phyloP scores from a whole-genome alignment of 495 filamentous ascomycete genomes.

The Hyaloscypha finlandica region DNA sequence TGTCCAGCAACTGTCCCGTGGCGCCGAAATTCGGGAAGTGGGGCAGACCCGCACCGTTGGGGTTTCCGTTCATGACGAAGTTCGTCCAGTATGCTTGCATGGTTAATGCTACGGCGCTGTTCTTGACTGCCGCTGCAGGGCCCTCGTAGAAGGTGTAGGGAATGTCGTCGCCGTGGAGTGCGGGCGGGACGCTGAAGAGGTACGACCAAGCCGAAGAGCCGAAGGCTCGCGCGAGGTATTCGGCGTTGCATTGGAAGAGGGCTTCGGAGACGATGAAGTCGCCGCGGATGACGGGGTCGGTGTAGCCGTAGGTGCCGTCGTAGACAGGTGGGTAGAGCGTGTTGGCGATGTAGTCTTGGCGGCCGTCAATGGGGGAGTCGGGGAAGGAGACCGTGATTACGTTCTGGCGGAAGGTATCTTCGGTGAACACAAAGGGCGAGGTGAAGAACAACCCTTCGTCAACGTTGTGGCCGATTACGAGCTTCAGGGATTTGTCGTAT shows the following conservation, averaged over 20 bases:
- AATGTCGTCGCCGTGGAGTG: conserved; percentile 53
- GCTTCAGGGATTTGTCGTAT: conserved; percentile 52
- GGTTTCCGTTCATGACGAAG: conserved; percentile 47
- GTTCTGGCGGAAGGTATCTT: conserved; percentile 41
- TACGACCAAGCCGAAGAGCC: conserved; percentile 51
- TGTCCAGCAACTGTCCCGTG: conserved; percentile 17
- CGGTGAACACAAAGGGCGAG: conserved; percentile 4
- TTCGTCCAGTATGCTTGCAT: conserved; percentile 63
- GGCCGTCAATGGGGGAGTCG: neutral
- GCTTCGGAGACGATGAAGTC: conserved; percentile 41
- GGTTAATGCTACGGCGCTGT: conserved; percentile 41
- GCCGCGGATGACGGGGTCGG: conserved; percentile 39
- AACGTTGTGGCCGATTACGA: conserved; percentile 59
- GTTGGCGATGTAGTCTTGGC: conserved; percentile 16
- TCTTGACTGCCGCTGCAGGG: conserved; percentile 11
- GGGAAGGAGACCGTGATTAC: conserved; percentile 24
- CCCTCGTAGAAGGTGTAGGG: conserved; percentile 60
- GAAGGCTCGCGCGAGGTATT: conserved; percentile 38
- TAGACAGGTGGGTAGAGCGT: conserved; percentile 37
- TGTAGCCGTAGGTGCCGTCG: conserved; percentile 45
- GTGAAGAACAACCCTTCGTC: conserved; percentile 49
- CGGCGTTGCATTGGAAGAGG: conserved; percentile 52
- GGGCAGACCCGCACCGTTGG: conserved; percentile 29
- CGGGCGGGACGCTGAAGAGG: conserved; percentile 61
- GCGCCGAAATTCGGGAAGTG: conserved; percentile 26